Evolutionary conservation across 306 rosid species (phyloP).

Genomic region (Vigna mungo): DNA sequence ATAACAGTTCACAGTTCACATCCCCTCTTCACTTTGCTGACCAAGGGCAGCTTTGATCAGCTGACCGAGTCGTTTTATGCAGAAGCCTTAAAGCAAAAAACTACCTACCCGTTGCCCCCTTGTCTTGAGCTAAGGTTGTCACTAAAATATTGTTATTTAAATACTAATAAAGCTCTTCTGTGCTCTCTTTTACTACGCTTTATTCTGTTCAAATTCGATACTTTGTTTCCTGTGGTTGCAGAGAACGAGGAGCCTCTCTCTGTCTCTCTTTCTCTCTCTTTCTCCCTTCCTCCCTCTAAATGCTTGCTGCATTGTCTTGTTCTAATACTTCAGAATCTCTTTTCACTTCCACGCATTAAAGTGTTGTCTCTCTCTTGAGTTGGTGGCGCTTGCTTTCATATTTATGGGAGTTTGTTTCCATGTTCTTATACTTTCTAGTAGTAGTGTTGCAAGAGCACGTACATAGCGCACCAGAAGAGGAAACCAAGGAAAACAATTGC

Average conservation of each 20-base stretch:
- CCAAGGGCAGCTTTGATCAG: conserved; percentile 71
- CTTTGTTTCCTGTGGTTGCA: conserved; percentile 72
- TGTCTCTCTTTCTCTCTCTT: conserved; percentile 27
- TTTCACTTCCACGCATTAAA: conserved; percentile 88
- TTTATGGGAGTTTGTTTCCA: conserved; percentile 51
- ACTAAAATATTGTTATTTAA: conserved; percentile 26
- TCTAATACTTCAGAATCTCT: conserved; percentile 78
- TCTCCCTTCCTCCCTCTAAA: conserved; percentile 49
- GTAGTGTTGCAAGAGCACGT: conserved; percentile 42
- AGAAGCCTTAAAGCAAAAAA: conserved; percentile 59
- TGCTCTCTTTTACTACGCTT: conserved; percentile 61
- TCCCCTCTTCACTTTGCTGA: conserved; percentile 78
- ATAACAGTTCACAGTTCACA: conserved; percentile 33
- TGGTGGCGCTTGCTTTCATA: conserved; percentile 53
- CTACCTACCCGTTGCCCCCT: conserved; percentile 86
- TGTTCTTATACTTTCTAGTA: conserved; percentile 46
- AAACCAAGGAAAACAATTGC: conserved; percentile 26
- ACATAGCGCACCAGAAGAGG: conserved; percentile 40
- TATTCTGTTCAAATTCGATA: conserved; percentile 85
- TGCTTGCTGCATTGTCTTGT: conserved; percentile 89
- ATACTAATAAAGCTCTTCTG: conserved; percentile 47
- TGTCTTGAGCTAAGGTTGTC: conserved; percentile 62
- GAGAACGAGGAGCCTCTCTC: conserved; percentile 78
- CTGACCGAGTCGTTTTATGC: conserved; percentile 64
- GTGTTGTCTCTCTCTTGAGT: conserved; percentile 50